phyloP scores from a whole-genome alignment of 345 rosid genomes.

The Camelina sativa region DNA sequence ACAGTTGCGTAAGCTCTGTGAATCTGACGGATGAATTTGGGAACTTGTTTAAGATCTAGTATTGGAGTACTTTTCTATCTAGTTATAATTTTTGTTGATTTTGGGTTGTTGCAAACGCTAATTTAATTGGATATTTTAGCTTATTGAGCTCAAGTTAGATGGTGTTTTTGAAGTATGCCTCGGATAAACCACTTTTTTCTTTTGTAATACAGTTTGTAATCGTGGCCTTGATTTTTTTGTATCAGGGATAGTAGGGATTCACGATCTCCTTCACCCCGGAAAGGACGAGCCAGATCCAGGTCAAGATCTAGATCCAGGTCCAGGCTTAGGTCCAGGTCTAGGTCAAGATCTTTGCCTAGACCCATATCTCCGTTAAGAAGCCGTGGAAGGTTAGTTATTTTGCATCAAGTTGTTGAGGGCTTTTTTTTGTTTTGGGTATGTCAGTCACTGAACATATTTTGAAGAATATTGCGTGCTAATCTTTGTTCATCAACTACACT shows the following conservation, averaged over 20 bases:
- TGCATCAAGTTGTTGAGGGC: neutral
- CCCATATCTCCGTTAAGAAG: slow-evolving; percentile 68
- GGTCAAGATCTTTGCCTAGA: slow-evolving; percentile 69
- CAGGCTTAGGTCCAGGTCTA: slow-evolving; percentile 63
- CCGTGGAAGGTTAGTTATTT: slow-evolving; percentile 83
- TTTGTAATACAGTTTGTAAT: too few relatives aligned
- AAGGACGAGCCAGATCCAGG: slow-evolving; percentile 52
- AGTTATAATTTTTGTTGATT: neutral
- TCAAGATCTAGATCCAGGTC: slow-evolving; percentile 58
- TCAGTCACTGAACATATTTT: neutral
- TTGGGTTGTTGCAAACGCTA: neutral
- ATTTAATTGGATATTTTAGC: slow-evolving; percentile 5
- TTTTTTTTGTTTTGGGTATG: slow-evolving; percentile 18
- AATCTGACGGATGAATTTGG: slow-evolving; percentile 14
- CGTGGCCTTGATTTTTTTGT: too few relatives aligned
- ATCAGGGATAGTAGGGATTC: slow-evolving; percentile 43
- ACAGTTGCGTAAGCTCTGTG: slow-evolving; percentile 17
- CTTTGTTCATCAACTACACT: slow-evolving; percentile 29
- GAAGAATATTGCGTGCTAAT: neutral
- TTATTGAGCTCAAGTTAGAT: slow-evolving; percentile 1
- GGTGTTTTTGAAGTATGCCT: neutral
- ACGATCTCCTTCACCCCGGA: slow-evolving; percentile 72
- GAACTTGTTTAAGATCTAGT: slow-evolving; percentile 11
- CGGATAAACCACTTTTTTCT: too few relatives aligned
- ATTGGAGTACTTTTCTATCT: neutral